Evolutionary conservation across 495 filamentous ascomycete genomes (phyloP).

Genomic region (Mycothermus thermophilus): DNA sequence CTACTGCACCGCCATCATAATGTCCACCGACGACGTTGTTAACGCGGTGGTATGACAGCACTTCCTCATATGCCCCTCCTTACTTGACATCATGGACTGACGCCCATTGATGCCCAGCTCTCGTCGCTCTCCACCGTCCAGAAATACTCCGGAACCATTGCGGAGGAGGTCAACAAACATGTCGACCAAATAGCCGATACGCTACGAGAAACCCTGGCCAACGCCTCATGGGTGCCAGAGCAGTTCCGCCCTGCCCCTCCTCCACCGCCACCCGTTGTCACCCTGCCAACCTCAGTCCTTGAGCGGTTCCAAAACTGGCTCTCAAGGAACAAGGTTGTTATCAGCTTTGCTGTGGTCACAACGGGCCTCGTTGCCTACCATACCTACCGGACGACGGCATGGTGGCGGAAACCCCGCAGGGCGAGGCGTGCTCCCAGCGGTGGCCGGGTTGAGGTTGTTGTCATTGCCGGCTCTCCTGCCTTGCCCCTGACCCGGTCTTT

Average conservation of each 20-base stretch:
- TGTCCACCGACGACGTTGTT: no score
- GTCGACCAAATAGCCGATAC: slow-evolving; percentile 53
- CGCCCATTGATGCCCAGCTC: slow-evolving; percentile 34
- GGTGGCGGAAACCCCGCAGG: slow-evolving; percentile 50
- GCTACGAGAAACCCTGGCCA: slow-evolving; percentile 48
- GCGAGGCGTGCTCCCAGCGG: slow-evolving; percentile 69
- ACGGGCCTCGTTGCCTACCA: slow-evolving; percentile 55
- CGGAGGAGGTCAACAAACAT: slow-evolving; percentile 62
- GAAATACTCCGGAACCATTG: slow-evolving; percentile 33
- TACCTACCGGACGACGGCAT: slow-evolving; percentile 46
- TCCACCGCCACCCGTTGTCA: slow-evolving; percentile 27
- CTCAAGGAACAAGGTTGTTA: slow-evolving; percentile 50
- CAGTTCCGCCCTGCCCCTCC: slow-evolving; percentile 46
- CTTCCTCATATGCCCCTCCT: no score
- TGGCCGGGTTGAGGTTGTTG: slow-evolving; percentile 77
- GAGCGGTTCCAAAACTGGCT: slow-evolving; percentile 46
- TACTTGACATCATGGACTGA: slow-evolving; percentile 4
- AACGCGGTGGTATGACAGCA: slow-evolving; percentile 35
- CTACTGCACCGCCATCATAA: no score
- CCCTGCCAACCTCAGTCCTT: slow-evolving; percentile 22
- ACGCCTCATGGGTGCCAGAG: slow-evolving; percentile 56
- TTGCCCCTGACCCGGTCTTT: slow-evolving; percentile 71
- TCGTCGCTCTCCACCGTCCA: slow-evolving; percentile 54
- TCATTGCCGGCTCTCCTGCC: slow-evolving; percentile 69
- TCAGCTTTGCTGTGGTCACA: slow-evolving; percentile 51